These are phyloP conservation scores for Penicillium sp. DNA, from an alignment of 2,329 filamentous ascomycete genomes.

Conservation along the genomic window DNA sequence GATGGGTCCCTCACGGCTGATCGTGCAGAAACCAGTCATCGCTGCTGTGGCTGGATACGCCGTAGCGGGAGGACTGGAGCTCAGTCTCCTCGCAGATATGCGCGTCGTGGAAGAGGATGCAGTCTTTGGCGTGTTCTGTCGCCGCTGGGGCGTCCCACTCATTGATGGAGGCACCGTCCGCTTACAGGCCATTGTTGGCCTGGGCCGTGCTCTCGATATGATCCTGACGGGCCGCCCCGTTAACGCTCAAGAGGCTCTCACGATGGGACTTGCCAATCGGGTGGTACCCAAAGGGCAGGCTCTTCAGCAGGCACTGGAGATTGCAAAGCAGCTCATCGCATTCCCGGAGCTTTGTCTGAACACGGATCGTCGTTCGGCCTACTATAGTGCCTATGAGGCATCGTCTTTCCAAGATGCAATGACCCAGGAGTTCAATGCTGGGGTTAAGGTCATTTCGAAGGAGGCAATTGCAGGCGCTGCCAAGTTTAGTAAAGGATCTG, in stretches of 20 bases:
- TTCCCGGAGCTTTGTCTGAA: slow-evolving; percentile 59
- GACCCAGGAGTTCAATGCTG: slow-evolving; percentile 16
- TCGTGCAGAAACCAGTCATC: slow-evolving; percentile 55
- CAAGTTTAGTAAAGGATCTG: slow-evolving; percentile 19
- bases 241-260: slow-evolving; percentile 51
- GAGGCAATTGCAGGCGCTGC: slow-evolving; percentile 21
- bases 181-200: slow-evolving; percentile 53
- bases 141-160: slow-evolving; percentile 55
- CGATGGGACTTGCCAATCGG: slow-evolving; percentile 56
- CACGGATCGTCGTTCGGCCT: slow-evolving; percentile 50
- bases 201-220: slow-evolving; percentile 58
- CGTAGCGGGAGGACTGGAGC: slow-evolving; percentile 57
- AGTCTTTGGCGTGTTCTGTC: slow-evolving; percentile 58
- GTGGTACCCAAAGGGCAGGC: slow-evolving; percentile 55
- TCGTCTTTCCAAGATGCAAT: slow-evolving; percentile 52
- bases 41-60: slow-evolving; percentile 55
- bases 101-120: slow-evolving; percentile 56
- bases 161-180: slow-evolving; percentile 58
- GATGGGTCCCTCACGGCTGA: slow-evolving; percentile 56
- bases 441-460: slow-evolving; percentile 17
- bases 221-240: slow-evolving; percentile 58
- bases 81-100: slow-evolving; percentile 56
- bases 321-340: slow-evolving; percentile 50
- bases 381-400: slow-evolving; percentile 55
- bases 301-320: slow-evolving; percentile 50